These are phyloP conservation scores for Floccularia luteovirens DNA, from an alignment of 768 basidiomycete genomes.

Conservation along the genomic window DNA sequence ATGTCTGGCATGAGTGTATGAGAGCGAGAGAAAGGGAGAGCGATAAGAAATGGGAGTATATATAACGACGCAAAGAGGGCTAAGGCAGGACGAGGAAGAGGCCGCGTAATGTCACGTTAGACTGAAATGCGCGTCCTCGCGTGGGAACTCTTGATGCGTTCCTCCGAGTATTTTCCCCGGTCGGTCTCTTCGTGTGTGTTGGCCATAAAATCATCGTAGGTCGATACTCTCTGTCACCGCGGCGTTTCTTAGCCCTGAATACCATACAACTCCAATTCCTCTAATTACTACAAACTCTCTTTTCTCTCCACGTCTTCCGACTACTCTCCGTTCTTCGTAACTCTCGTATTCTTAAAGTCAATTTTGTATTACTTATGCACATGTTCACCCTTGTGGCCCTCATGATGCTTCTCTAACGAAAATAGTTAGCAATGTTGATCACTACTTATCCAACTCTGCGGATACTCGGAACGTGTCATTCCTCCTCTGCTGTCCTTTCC, in stretches of 20 bases:
- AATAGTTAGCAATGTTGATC: too few relatives aligned
- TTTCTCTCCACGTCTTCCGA: too few relatives aligned
- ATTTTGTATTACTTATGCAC: too few relatives aligned
- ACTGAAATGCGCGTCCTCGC: conserved; percentile 29
- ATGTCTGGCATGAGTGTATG: conserved; percentile 25
- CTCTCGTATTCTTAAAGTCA: too few relatives aligned
- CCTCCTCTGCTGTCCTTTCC: too few relatives aligned
- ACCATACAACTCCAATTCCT: too few relatives aligned
- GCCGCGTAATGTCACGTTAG: conserved; percentile 45
- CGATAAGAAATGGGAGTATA: conserved; percentile 11
- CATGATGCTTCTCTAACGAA: too few relatives aligned
- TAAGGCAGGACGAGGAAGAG: conserved; percentile 20
- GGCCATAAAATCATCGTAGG: neutral
- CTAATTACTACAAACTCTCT: too few relatives aligned
- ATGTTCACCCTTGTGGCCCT: too few relatives aligned
- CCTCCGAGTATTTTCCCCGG: conserved; percentile 30
- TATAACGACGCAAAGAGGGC: conserved; percentile 19
- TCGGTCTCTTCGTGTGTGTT: conserved; percentile 5
- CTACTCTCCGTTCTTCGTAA: too few relatives aligned
- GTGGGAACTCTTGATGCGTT: conserved; percentile 25
- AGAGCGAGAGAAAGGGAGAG: conserved; percentile 8
- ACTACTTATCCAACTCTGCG: too few relatives aligned
- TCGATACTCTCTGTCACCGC: neutral
- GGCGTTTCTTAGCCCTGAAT: neutral
- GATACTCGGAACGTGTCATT: too few relatives aligned